Conservation (phyloP, 371 early-diverging fungal genomes). For the Mortierella sp. region DNA sequence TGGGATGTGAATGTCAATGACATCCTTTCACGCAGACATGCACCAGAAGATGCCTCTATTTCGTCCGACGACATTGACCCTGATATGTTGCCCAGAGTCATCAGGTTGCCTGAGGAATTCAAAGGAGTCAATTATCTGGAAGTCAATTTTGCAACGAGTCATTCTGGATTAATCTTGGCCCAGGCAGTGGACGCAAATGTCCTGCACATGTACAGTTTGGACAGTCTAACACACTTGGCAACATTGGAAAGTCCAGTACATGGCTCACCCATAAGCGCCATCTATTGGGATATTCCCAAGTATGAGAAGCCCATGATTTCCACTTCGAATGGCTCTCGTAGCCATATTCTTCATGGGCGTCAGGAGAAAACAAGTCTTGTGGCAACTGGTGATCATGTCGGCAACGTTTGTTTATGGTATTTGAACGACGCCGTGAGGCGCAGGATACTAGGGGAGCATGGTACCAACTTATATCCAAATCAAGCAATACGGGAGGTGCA, state of each 20-base stretch:
- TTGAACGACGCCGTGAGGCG: slow-evolving; percentile 32
- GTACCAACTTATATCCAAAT: slow-evolving; percentile 9
- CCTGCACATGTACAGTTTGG: slow-evolving; percentile 37
- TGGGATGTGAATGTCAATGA: slow-evolving; percentile 37
- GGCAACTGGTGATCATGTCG: slow-evolving; percentile 30
- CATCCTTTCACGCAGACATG: slow-evolving; percentile 6
- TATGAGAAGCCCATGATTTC: slow-evolving; percentile 44
- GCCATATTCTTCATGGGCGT: slow-evolving; percentile 4
- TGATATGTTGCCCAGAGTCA: slow-evolving; percentile 1
- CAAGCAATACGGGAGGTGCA: slow-evolving; percentile 1
- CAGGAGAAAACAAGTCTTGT: slow-evolving; percentile 31
- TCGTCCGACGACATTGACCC: neutral
- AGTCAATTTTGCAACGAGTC: slow-evolving; percentile 21
- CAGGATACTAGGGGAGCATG: neutral
- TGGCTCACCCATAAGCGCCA: slow-evolving; percentile 29
- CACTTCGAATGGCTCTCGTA: slow-evolving; percentile 13
- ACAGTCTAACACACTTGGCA: slow-evolving; percentile 26
- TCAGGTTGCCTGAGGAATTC: slow-evolving; percentile 30
- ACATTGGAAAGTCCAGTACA: slow-evolving; percentile 42
- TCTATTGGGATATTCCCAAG: slow-evolving; percentile 38
- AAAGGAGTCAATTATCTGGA: slow-evolving; percentile 35
- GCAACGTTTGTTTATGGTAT: slow-evolving; percentile 49
- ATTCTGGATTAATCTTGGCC: slow-evolving; percentile 25
- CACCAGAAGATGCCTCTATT: slow-evolving; percentile 11
- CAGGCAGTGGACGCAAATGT: slow-evolving; percentile 18